Evolutionary conservation across 2,329 filamentous ascomycete species (phyloP).

Genomic region (Aspergillus fumigatiaffinis): DNA sequence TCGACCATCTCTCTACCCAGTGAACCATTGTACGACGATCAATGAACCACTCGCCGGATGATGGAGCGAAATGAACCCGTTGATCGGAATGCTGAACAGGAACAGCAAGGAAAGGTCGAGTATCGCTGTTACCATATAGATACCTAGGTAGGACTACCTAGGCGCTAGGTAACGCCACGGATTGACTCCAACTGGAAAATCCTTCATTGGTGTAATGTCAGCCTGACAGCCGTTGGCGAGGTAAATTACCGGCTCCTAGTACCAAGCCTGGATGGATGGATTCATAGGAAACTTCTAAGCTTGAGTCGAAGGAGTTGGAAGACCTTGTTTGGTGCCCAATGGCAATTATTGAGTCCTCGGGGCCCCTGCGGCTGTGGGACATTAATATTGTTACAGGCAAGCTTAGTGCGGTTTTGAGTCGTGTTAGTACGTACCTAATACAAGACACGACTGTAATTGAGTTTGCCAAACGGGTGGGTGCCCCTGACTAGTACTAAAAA

Average conservation of each 20-base stretch:
- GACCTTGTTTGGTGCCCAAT: neutral
- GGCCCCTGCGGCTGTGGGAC: neutral
- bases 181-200: neutral
- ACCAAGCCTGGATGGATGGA: neutral
- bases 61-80: neutral
- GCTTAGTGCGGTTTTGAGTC: neutral
- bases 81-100: neutral
- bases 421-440: neutral
- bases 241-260: neutral
- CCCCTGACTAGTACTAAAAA: slow-evolving; percentile 12
- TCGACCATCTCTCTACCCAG: neutral
- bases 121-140: neutral
- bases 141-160: too few species aligned
- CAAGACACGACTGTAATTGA: neutral
- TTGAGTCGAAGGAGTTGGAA: neutral
- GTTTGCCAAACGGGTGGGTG: slow-evolving; percentile 1
- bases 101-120: neutral
- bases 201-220: neutral
- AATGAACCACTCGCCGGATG: neutral
- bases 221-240: neutral
- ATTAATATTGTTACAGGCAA: neutral
- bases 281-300: neutral
- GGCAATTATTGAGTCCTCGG: neutral
- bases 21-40: neutral
- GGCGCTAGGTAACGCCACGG: neutral